These are phyloP conservation scores for Kuraishia borneana DNA, from an alignment of 805 yeast species.

Conservation along the genomic window DNA sequence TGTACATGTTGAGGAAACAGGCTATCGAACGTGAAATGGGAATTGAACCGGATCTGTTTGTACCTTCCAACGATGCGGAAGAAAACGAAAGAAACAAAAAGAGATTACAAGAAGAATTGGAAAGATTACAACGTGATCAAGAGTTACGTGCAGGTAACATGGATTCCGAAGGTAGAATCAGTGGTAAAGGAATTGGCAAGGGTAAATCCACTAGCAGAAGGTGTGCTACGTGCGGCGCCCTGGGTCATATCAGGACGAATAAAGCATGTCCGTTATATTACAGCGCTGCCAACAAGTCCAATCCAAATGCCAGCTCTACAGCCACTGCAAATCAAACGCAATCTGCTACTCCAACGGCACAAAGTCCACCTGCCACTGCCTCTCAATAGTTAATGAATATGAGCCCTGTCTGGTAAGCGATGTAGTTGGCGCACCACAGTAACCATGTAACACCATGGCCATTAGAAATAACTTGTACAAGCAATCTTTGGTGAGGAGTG, in stretches of 20 bases:
- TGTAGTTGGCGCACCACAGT: no score
- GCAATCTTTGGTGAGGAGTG: constrained; percentile 17
- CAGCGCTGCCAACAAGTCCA: constrained; percentile 2
- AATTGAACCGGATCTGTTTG: constrained; percentile 60
- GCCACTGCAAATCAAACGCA: not conserved
- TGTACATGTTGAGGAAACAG: constrained; percentile 55
- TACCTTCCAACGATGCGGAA: constrained; percentile 76
- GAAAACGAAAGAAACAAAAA: constrained; percentile 68
- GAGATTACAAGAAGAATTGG: constrained; percentile 72
- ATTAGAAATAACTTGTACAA: constrained; percentile 22
- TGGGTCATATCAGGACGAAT: constrained; percentile 91
- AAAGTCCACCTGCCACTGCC: not conserved
- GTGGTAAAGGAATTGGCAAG: constrained; percentile 64
- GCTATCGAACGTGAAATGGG: constrained; percentile 27
- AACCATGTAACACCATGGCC: constrained; percentile 22
- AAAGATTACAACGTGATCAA: constrained; percentile 70
- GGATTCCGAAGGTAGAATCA: constrained; percentile 26
- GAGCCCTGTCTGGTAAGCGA: no score
- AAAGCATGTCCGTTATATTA: constrained; percentile 79
- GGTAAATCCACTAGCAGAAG: constrained; percentile 67
- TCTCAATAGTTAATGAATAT: no score
- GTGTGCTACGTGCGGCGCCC: constrained; percentile 92
- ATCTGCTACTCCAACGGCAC: not conserved
- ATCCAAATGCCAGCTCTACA: not conserved
- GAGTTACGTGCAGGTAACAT: constrained; percentile 39